Base-by-base conservation (phyloP, 768 basidiomycete species). In the Pilatotrama ljubarskyi region DNA sequence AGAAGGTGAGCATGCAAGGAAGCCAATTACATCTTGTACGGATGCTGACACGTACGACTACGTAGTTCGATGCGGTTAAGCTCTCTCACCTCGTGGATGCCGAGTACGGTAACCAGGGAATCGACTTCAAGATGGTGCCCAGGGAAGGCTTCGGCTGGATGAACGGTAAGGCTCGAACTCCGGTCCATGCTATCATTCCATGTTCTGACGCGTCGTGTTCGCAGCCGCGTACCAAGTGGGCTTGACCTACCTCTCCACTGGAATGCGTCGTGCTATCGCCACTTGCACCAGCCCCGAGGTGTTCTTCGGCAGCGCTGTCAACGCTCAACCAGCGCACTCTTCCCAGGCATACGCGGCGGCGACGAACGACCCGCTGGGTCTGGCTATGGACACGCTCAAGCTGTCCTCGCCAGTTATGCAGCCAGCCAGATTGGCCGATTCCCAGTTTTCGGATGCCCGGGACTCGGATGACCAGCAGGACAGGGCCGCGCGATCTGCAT, bases 111-210 rank as follows among this genome's bases (percentile, higher is more conserved):
- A 95, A 95, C 72, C 93, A 95, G 70, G 96, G 96, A 49, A 82
- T 96, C 66, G 96, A 99, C 78, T 99, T 99, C 79, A 93, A 95
- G 77, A 87, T 95, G 83, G 91, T 98, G 43, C 95, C 95, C 50
- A 84, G 95, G 14, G 96, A 98, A 75, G 96, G 96, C 55, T 99
- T 98, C 70, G 96, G 96, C 9, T 98, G 95, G 96, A 97, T 95
- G 91, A 96, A 96, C 63, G 82, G 93, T 93, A 68, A 61, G 87
- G 38, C 36, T 11, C 22, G 7, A 24, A 20, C 4, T 43, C 20
- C 17, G 11, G 35, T 2, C 0, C 20, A 26, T 8, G 37, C 14
- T n/a, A 37, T 53, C 26, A 59, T 40, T 55, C 40, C 55, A 58
- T 43, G 48, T 24, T 37, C 36, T 51, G 22, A 56, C 24, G 9